A percentile compares a stretch with the other conserved stretches of the same genome.
These are phyloP conservation scores for Parietichytrium sp. DNA, from an alignment of 108 stramenopile species.

Conservation along the genomic window DNA sequence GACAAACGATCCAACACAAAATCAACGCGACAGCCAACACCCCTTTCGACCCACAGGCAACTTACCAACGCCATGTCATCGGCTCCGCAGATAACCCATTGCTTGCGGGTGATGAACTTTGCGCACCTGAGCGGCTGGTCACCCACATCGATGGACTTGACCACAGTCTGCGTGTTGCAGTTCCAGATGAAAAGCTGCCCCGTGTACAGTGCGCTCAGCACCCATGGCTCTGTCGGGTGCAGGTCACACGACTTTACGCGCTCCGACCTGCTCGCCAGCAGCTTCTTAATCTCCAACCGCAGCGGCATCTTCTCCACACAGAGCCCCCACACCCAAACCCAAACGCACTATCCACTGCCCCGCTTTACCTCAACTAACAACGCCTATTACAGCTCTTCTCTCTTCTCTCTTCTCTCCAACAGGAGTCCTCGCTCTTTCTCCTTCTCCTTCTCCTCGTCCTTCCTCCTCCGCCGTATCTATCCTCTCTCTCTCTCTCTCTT, in stretches of 20 bases:
- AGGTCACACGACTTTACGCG: slow-evolving; percentile 96
- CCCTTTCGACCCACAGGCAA: too few relatives aligned
- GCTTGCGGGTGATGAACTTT: slow-evolving; percentile 90
- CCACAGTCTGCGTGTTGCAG: slow-evolving; percentile 64
- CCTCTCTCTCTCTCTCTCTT: background rate
- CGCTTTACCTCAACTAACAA: too few relatives aligned
- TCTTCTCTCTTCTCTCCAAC: background rate
- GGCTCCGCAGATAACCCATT: slow-evolving; percentile 88
- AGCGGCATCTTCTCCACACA: slow-evolving; percentile 26
- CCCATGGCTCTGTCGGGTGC: slow-evolving; percentile 95
- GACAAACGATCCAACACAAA: too few relatives aligned
- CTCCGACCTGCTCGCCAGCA: slow-evolving; percentile 70
- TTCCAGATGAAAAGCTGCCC: slow-evolving; percentile 98
- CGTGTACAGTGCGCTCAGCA: slow-evolving; percentile 89
- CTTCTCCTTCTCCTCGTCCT: background rate
- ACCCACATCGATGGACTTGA: slow-evolving; percentile 91
- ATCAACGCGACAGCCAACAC: too few relatives aligned
- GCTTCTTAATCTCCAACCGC: slow-evolving; percentile 42
- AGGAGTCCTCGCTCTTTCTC: background rate
- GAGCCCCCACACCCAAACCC: background rate
- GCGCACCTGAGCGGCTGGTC: slow-evolving; percentile 94
- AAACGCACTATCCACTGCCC: too few relatives aligned
- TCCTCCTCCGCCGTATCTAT: background rate
- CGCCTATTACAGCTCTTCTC: too few relatives aligned
- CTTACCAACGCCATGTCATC: slow-evolving; percentile 69